phyloP scores from a whole-genome alignment of 1,139 yeast species.

The Meyerozyma guilliermondii region DNA sequence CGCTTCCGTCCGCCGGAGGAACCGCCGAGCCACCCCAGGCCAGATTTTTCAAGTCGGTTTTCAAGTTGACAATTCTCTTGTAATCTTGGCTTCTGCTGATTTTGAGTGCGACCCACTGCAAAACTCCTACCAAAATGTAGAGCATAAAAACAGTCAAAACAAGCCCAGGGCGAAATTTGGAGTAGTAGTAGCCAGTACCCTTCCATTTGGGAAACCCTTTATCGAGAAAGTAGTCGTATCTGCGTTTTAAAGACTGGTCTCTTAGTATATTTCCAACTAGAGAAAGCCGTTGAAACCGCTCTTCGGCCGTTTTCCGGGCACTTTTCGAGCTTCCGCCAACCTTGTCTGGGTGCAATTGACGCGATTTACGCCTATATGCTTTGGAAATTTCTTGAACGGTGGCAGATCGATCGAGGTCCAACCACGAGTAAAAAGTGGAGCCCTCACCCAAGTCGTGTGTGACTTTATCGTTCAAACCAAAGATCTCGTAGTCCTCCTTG shows the following conservation, averaged over 20 bases:
- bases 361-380: conserved; percentile 70
- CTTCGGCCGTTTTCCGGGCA: conserved; percentile 44
- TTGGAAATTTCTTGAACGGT: conserved; percentile 59
- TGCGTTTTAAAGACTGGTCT: conserved; percentile 53
- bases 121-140: conserved; percentile 43
- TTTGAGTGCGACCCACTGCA: conserved; percentile 55
- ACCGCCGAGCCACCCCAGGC: conserved; percentile 58
- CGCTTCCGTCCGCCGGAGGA: conserved; percentile 45
- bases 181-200: conserved; percentile 46
- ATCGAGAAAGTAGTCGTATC: conserved; percentile 79
- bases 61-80: conserved; percentile 49
- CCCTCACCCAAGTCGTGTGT: conserved; percentile 57
- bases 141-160: conserved; percentile 47
- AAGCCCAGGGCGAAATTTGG: conserved; percentile 59
- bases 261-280: conserved; percentile 70
- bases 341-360: conserved; percentile 83
- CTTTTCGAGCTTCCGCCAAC: conserved; percentile 35
- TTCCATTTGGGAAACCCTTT: conserved; percentile 87
- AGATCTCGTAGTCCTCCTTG: conserved; percentile 74
- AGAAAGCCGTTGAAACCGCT: conserved; percentile 69
- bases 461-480: conserved; percentile 65
- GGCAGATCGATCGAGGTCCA: conserved; percentile 48
- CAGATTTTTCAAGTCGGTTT: conserved; percentile 44
- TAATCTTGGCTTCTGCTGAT: conserved; percentile 59
- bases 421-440: conserved; percentile 65